phyloP scores from a whole-genome alignment of 2,329 filamentous ascomycete species.

The Penicillium decumbens region DNA sequence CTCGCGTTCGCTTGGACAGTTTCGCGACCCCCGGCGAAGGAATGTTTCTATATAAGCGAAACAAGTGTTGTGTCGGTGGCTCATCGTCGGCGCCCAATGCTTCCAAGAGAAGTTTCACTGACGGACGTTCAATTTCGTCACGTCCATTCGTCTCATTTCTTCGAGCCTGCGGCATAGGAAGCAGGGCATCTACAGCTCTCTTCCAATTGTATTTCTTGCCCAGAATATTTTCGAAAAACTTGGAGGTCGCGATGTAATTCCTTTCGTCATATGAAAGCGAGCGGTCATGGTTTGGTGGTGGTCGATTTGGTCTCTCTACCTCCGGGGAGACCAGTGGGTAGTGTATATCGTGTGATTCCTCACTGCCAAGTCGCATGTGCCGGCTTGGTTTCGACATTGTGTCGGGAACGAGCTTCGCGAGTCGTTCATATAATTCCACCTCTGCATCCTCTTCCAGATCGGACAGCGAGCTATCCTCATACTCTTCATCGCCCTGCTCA shows the following conservation, averaged over 20 bases:
- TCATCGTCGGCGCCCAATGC: constrained; percentile 43
- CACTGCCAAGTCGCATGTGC: background rate
- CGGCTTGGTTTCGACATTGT: background rate
- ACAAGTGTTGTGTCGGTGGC: constrained; percentile 47
- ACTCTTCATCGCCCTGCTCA: constrained; percentile 10
- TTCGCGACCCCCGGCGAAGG: constrained; percentile 52
- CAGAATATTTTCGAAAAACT: constrained; percentile 24
- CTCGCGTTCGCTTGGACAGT: constrained; percentile 51
- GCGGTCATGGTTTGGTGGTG: constrained; percentile 3
- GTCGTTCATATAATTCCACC: constrained; percentile 4
- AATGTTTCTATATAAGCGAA: constrained; percentile 50
- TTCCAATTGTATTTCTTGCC: constrained; percentile 23
- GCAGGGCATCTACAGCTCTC: constrained; percentile 37
- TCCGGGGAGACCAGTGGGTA: background rate
- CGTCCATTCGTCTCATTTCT: constrained; percentile 11
- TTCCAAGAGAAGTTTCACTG: constrained; percentile 38
- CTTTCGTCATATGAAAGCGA: constrained; percentile 18
- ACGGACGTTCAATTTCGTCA: constrained; percentile 34
- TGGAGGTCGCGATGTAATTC: constrained; percentile 19
- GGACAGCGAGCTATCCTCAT: constrained; percentile 8
- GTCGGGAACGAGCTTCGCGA: constrained; percentile 6
- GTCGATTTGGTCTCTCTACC: background rate
- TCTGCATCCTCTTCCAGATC: constrained; percentile 2
- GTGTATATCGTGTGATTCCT: background rate
- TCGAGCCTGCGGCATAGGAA: constrained; percentile 36